Conservation (phyloP, 768 basidiomycete species). For the Leccinum variicolor region DNA sequence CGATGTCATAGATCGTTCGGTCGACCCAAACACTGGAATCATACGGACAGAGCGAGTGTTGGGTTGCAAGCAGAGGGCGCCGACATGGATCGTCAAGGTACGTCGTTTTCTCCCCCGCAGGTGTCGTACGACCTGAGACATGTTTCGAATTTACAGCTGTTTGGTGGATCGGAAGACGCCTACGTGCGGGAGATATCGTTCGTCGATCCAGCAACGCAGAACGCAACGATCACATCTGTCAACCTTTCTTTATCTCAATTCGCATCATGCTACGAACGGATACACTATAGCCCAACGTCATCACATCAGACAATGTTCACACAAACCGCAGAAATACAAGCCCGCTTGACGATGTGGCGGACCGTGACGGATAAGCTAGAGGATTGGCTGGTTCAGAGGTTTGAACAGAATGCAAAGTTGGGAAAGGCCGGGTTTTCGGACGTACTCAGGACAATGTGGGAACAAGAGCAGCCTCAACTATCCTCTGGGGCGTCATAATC, state of each 20-base stretch:
- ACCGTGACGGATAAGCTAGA: constrained; percentile 81
- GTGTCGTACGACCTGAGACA: constrained; percentile 4
- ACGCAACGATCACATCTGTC: constrained; percentile 83
- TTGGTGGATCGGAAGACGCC: constrained; percentile 91
- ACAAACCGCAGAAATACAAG: constrained; percentile 92
- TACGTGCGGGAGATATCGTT: constrained; percentile 95
- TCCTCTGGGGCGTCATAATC: constrained; percentile 30
- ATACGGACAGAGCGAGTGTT: constrained; percentile 88
- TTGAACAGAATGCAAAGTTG: constrained; percentile 87
- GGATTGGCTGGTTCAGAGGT: constrained; percentile 81
- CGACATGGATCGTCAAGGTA: constrained; percentile 91
- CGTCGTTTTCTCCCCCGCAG: constrained; percentile 22
- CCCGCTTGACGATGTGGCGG: constrained; percentile 77
- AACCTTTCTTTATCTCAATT: constrained; percentile 96
- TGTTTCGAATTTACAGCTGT: constrained; percentile 48
- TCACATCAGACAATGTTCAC: constrained; percentile 64
- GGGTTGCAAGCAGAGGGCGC: constrained; percentile 90
- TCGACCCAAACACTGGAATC: constrained; percentile 81
- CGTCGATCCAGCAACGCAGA: constrained; percentile 78
- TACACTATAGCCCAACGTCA: constrained; percentile 77
- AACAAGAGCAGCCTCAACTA: constrained; percentile 54
- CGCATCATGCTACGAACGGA: constrained; percentile 86
- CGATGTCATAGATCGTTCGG: constrained; percentile 80
- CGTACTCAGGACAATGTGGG: constrained; percentile 77
- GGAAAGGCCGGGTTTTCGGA: constrained; percentile 91